phyloP scores from a whole-genome alignment of 495 filamentous ascomycete species.

The Daldinia caldariorum region DNA sequence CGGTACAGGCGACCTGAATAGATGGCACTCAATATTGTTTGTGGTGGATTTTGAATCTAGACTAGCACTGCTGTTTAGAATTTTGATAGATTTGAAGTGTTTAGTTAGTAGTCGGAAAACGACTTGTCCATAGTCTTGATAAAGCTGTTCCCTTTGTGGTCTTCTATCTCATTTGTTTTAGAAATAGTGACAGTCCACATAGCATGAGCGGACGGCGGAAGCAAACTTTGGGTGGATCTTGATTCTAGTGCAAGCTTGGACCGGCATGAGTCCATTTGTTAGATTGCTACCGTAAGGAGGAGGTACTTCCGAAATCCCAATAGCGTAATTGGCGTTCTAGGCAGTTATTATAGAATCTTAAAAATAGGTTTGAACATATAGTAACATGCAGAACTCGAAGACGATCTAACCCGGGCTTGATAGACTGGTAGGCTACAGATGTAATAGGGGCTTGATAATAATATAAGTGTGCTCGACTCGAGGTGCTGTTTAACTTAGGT shows the following conservation, averaged over 20 bases:
- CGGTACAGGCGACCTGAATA: slow-evolving; percentile 23
- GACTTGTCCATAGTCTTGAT: slow-evolving; percentile 2
- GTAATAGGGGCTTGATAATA: too few relatives aligned
- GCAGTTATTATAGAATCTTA: neutral
- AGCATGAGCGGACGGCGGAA: neutral
- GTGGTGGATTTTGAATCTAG: slow-evolving; percentile 19
- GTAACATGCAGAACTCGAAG: too few relatives aligned
- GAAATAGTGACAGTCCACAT: neutral
- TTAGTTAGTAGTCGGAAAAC: slow-evolving; percentile 8
- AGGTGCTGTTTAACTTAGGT: too few relatives aligned
- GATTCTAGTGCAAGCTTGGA: too few relatives aligned
- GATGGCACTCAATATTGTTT: slow-evolving; percentile 16
- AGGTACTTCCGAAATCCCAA: neutral
- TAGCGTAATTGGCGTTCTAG: neutral
- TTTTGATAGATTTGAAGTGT: slow-evolving; percentile 12
- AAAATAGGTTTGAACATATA: too few relatives aligned
- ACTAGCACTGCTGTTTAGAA: slow-evolving; percentile 31
- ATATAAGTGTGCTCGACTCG: too few relatives aligned
- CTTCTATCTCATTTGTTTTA: neutral
- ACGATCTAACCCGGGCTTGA: too few relatives aligned
- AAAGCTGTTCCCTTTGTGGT: neutral
- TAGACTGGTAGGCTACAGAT: too few relatives aligned
- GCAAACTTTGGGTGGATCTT: neutral
- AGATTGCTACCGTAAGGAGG: too few relatives aligned
- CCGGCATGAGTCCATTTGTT: too few relatives aligned